Conservation (phyloP, 768 basidiomycete genomes). For the Gymnopilus dilepis region DNA sequence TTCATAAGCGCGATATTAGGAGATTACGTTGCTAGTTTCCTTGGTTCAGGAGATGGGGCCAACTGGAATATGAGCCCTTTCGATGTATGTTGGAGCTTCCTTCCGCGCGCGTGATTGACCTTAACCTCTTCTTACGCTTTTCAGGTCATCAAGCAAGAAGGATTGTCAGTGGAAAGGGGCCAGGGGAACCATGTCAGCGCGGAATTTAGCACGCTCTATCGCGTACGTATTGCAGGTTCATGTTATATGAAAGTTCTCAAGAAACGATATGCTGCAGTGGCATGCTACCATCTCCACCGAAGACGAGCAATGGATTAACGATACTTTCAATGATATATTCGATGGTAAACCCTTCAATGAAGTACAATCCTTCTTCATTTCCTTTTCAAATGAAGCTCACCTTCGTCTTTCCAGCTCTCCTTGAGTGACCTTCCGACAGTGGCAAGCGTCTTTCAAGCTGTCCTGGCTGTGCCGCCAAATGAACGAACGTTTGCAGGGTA, state of each 20-base stretch:
- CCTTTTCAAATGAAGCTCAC: no score
- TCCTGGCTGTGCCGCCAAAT: conserved; percentile 11
- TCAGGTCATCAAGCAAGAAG: conserved; percentile 42
- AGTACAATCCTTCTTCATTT: not conserved
- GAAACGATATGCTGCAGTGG: conserved; percentile 43
- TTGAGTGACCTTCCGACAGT: conserved; percentile 11
- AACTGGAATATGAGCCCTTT: conserved; percentile 59
- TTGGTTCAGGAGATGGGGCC: conserved; percentile 56
- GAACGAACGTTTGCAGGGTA: conserved; percentile 15
- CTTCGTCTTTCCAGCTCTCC: conserved; percentile 4
- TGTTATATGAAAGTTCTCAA: not conserved
- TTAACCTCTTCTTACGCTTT: not conserved
- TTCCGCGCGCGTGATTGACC: no score
- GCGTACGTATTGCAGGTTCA: conserved; percentile 29
- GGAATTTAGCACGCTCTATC: conserved; percentile 63
- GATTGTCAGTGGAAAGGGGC: conserved; percentile 48
- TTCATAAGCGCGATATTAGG: conserved; percentile 60
- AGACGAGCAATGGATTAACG: conserved; percentile 60
- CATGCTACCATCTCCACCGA: conserved; percentile 55
- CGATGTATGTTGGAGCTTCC: conserved; percentile 31
- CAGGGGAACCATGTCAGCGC: conserved; percentile 69
- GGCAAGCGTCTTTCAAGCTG: conserved; percentile 5
- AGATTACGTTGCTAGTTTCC: conserved; percentile 63
- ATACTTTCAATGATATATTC: conserved; percentile 46
- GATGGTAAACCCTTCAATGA: conserved; percentile 30